Conservation (phyloP, 306 rosid genomes). For the Glycyrrhiza uralensis region DNA sequence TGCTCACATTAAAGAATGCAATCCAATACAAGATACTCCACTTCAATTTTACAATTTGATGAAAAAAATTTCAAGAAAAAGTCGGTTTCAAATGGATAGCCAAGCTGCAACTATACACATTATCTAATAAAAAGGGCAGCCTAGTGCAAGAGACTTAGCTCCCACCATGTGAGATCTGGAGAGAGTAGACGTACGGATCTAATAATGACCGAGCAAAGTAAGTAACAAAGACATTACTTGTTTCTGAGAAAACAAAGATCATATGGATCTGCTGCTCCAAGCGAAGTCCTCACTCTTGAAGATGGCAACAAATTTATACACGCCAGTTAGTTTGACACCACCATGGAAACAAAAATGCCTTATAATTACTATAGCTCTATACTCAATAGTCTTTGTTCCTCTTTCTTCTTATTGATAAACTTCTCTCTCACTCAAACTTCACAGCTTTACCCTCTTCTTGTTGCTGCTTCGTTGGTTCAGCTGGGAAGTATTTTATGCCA, state of each 20-base stretch:
- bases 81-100: conserved; percentile 17
- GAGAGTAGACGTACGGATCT: no score
- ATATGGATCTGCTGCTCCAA: conserved; percentile 19
- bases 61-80: conserved; percentile 2
- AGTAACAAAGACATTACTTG: conserved; percentile 1
- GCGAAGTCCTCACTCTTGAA: conserved; percentile 10
- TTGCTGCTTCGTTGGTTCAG: conserved; percentile 59
- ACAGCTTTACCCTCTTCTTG: conserved; percentile 23
- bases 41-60: conserved; percentile 9
- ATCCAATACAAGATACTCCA: neutral
- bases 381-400: conserved; percentile 7
- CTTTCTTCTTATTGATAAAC: neutral
- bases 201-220: neutral
- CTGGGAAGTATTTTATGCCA: conserved; percentile 88
- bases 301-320: conserved; percentile 24
- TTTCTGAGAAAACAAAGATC: conserved; percentile 2
- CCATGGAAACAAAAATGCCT: conserved; percentile 12
- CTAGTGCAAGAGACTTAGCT: no score
- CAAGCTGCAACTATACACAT: conserved; percentile 31
- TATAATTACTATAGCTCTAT: neutral
- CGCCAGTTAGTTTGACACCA: conserved; percentile 15
- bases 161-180: no score
- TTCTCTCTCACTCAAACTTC: conserved; percentile 30
- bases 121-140: no score
- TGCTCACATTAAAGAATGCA: neutral